A percentile compares a stretch with the other conserved stretches of the same genome.
These are phyloP conservation scores for Termitomyces sp. DNA, from an alignment of 1,284 basidiomycete genomes.

Conservation along the genomic window DNA sequence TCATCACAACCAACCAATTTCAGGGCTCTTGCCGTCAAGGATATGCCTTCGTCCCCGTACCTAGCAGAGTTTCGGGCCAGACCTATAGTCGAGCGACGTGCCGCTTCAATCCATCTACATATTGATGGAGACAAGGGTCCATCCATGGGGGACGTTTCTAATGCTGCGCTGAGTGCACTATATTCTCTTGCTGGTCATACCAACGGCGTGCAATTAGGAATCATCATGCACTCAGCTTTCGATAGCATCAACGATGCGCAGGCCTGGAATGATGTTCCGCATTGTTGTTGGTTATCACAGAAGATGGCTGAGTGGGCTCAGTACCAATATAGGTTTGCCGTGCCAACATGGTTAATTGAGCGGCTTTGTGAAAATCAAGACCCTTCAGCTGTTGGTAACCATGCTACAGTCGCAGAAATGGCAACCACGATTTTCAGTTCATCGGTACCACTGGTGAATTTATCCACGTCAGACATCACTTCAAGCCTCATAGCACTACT, in stretches of 20 bases:
- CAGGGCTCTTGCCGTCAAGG: slow-evolving; percentile 59
- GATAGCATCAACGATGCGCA: slow-evolving; percentile 57
- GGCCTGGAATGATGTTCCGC: slow-evolving; percentile 70
- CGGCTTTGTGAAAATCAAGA: slow-evolving; percentile 71
- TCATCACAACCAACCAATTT: not conserved
- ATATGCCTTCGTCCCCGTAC: slow-evolving; percentile 68
- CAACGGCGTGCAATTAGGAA: slow-evolving; percentile 71
- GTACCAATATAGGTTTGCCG: slow-evolving; percentile 88
- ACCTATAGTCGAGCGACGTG: slow-evolving; percentile 73
- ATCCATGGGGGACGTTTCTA: slow-evolving; percentile 66
- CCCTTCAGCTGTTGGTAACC: slow-evolving; percentile 46
- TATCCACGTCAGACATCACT: slow-evolving; percentile 88
- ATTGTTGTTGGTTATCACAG: slow-evolving; percentile 81
- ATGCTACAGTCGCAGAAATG: slow-evolving; percentile 76
- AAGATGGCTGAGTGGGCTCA: slow-evolving; percentile 80
- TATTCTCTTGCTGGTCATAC: slow-evolving; percentile 74
- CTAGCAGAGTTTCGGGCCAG: slow-evolving; percentile 75
- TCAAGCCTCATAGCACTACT: slow-evolving; percentile 73
- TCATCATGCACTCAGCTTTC: slow-evolving; percentile 68
- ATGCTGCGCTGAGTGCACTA: slow-evolving; percentile 69
- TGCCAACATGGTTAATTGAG: slow-evolving; percentile 85
- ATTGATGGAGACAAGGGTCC: slow-evolving; percentile 87
- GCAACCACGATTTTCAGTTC: slow-evolving; percentile 82
- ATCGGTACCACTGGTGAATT: slow-evolving; percentile 78
- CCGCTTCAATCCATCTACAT: slow-evolving; percentile 84